Evolutionary conservation across 331 rosid species (phyloP).

Genomic region (Acacia concinna): DNA sequence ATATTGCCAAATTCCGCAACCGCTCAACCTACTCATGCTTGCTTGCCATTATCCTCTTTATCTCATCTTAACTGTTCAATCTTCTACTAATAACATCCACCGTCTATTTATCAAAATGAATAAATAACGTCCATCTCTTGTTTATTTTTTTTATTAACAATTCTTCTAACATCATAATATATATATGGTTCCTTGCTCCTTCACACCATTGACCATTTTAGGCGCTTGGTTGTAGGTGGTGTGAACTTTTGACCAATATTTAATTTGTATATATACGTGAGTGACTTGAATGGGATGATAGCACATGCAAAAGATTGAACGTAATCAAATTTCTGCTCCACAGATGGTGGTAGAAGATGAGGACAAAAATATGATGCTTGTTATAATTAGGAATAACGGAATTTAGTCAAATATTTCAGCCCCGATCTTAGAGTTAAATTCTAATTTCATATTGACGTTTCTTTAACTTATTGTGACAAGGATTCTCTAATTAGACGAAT

Average conservation of each 20-base stretch:
- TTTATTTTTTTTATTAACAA: not conserved
- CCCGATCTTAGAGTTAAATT: not conserved
- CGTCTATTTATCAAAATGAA: not conserved
- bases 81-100: not conserved
- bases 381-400: not conserved
- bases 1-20: conserved; percentile 6
- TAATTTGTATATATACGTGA: not conserved
- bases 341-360: not conserved
- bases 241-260: not conserved
- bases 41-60: not conserved
- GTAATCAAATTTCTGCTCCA: not conserved
- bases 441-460: not conserved
- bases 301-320: not conserved
- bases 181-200: not conserved
- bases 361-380: not conserved
- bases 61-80: not conserved
- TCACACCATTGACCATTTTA: not conserved
- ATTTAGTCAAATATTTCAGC: not conserved
- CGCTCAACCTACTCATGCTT: not conserved
- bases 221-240: not conserved
- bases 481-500: too few species aligned
- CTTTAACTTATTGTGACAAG: not conserved
- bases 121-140: not conserved
- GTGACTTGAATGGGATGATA: not conserved
- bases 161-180: not conserved